Evolutionary conservation across 306 rosid genomes (phyloP).

Genomic region (Trichosanthes cucumerina): DNA sequence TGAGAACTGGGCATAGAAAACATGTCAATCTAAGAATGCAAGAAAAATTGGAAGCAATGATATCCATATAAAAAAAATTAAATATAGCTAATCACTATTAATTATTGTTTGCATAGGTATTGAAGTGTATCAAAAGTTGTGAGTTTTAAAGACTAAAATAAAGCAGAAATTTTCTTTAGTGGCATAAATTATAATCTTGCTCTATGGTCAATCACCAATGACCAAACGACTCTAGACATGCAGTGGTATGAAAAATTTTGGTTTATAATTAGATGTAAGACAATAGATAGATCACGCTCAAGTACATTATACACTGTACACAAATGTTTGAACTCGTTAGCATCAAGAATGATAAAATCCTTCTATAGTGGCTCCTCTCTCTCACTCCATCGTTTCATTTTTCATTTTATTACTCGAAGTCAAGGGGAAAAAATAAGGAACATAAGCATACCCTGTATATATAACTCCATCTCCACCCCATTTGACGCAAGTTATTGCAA

Average conservation of each 20-base stretch:
- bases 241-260: neutral
- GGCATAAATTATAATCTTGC: neutral
- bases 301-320: neutral
- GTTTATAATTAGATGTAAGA: neutral
- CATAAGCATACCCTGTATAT: constrained; percentile 62
- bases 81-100: neutral
- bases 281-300: neutral
- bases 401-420: neutral
- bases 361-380: neutral
- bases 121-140: neutral
- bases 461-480: constrained; percentile 99
- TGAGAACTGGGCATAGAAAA: constrained; percentile 50
- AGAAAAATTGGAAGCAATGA: neutral
- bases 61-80: constrained; percentile 1
- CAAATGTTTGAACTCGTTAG: neutral
- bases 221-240: neutral
- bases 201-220: neutral
- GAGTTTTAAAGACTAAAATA: neutral
- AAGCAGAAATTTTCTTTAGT: neutral
- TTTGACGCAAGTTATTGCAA: constrained; percentile 82
- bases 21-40: neutral
- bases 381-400: neutral
- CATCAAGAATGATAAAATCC: neutral
- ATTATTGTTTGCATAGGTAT: neutral
- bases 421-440: neutral